Conservation (phyloP, 805 yeast genomes). For the Pichia nakasei region DNA sequence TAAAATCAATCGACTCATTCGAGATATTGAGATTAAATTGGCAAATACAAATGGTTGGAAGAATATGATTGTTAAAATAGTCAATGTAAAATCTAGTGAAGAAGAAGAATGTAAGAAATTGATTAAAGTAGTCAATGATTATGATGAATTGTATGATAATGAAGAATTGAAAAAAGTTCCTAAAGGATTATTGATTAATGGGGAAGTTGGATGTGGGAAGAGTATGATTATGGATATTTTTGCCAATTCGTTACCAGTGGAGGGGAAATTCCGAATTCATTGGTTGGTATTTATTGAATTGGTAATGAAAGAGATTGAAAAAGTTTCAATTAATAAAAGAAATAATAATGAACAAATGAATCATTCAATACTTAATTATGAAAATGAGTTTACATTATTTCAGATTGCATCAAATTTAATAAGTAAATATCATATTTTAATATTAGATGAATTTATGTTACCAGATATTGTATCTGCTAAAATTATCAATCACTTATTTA, state of each 20-base stretch:
- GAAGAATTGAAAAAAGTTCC: constrained; percentile 54
- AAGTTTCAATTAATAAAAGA: constrained; percentile 37
- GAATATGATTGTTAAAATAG: constrained; percentile 21
- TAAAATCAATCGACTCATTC: constrained; percentile 31
- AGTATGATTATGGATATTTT: constrained; percentile 67
- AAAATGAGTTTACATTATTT: constrained; percentile 55
- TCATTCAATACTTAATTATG: constrained; percentile 31
- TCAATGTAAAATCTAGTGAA: background rate
- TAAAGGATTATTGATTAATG: constrained; percentile 53
- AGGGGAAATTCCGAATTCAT: constrained; percentile 61
- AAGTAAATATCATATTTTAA: constrained; percentile 44
- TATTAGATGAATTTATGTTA: constrained; percentile 68
- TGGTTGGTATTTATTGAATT: constrained; percentile 61
- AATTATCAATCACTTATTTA: constrained; percentile 53
- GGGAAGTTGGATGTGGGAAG: constrained; percentile 69
- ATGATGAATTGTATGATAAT: constrained; percentile 18
- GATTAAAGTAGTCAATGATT: constrained; percentile 45
- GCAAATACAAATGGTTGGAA: constrained; percentile 16
- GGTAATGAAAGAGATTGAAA: constrained; percentile 56
- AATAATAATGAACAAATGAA: constrained; percentile 23
- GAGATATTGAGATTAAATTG: constrained; percentile 26
- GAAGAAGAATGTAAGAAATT: constrained; percentile 10
- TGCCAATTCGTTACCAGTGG: constrained; percentile 55
- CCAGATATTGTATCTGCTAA: constrained; percentile 73
- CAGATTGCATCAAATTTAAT: constrained; percentile 63